Conservation (phyloP, 2,329 filamentous ascomycete genomes). For the Botrytis porri region DNA sequence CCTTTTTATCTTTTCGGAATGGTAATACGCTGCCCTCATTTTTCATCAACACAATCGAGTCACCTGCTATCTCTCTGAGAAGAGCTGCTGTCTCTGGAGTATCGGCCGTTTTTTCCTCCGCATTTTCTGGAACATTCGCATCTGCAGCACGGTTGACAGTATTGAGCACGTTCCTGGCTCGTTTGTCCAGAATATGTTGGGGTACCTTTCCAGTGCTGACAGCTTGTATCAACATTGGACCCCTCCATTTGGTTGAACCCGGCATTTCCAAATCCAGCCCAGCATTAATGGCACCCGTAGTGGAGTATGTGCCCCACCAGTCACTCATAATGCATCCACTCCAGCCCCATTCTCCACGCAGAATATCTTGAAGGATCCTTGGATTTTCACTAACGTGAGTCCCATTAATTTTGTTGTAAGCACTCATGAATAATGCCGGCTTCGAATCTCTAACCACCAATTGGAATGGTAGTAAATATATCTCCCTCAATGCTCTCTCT, state of each 20-base stretch:
- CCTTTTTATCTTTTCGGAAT: conserved; percentile 41
- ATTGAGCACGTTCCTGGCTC: conserved; percentile 28
- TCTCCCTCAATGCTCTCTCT: conserved; percentile 55
- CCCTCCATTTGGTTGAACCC: conserved; percentile 33
- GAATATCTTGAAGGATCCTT: conserved; percentile 49
- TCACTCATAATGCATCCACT: conserved; percentile 58
- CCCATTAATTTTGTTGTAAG: conserved; percentile 58
- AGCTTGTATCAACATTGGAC: conserved; percentile 27
- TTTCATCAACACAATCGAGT: conserved; percentile 62
- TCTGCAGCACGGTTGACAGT: conserved; percentile 40
- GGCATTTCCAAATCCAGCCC: conserved; percentile 44
- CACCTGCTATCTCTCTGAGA: conserved; percentile 55
- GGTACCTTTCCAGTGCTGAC: conserved; percentile 27
- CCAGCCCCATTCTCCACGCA: conserved; percentile 57
- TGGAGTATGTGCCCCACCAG: conserved; percentile 45
- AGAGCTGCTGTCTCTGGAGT: conserved; percentile 42
- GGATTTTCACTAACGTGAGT: conserved; percentile 53
- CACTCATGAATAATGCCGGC: conserved; percentile 56
- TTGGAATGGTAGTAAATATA: conserved; percentile 58
- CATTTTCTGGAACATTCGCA: conserved; percentile 31
- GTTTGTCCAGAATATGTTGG: conserved; percentile 28
- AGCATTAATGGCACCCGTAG: conserved; percentile 34
- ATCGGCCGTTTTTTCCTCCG: conserved; percentile 32
- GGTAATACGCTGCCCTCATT: conserved; percentile 57
- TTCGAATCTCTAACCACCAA: conserved; percentile 51